Evolutionary conservation across 305 asterid genomes (phyloP).

Genomic region (Plantago lanceolata): DNA sequence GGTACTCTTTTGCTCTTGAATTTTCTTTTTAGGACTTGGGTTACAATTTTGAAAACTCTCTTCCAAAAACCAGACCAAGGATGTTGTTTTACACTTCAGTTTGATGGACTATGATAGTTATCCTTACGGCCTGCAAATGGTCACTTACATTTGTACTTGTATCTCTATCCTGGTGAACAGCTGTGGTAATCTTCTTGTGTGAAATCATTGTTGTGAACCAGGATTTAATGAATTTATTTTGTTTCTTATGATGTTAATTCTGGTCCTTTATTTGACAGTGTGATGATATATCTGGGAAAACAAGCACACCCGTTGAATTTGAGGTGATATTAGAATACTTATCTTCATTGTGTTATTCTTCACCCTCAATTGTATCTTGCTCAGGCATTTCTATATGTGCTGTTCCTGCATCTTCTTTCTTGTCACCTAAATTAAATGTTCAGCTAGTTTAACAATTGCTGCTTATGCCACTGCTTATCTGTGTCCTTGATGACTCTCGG

Average conservation of each 20-base stretch:
- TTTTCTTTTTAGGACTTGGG: background rate
- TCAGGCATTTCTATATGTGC: background rate
- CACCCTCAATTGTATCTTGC: background rate
- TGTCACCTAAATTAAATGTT: too few species aligned
- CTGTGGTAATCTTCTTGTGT: background rate
- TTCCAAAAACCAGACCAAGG: background rate
- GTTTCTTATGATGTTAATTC: background rate
- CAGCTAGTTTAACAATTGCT: too few species aligned
- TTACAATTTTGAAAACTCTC: background rate
- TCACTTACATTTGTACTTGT: background rate
- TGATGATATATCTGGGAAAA: constrained; percentile 58
- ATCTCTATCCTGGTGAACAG: background rate
- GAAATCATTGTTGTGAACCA: background rate
- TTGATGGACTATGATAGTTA: background rate
- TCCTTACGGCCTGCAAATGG: background rate
- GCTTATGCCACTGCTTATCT: too few species aligned
- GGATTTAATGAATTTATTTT: background rate
- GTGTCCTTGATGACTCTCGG: too few species aligned
- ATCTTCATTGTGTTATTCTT: constrained; percentile 3
- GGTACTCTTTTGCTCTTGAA: background rate
- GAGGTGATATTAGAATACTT: constrained; percentile 37
- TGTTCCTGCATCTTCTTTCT: too few species aligned
- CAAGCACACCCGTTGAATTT: constrained; percentile 56
- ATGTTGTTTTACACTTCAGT: background rate
- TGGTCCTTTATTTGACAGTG: constrained; percentile 41